These are phyloP conservation scores for Apiospora aurea DNA, from an alignment of 2,329 filamentous ascomycete species.

Conservation along the genomic window DNA sequence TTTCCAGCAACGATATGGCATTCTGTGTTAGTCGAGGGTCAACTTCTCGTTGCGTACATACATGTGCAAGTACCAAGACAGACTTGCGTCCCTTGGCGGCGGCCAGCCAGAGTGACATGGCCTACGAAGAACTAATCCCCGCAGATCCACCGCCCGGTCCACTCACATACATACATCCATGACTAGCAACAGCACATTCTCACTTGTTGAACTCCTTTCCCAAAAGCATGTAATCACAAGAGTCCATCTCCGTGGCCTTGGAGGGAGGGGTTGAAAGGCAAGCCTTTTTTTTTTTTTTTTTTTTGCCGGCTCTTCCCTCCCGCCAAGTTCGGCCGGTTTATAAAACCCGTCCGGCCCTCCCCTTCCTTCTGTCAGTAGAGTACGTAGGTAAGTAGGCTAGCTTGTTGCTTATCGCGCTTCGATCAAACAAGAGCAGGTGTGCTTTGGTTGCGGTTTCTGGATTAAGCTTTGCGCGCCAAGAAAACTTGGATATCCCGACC, in stretches of 20 bases:
- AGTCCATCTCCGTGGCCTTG: neutral
- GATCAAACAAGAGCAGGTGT: neutral
- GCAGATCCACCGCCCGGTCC: neutral
- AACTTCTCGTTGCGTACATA: neutral
- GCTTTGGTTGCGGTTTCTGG: neutral
- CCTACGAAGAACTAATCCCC: slow-evolving; percentile 2
- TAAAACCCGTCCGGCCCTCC: neutral
- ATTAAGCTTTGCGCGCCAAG: neutral
- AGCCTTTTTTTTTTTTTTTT: neutral
- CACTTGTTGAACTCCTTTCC: slow-evolving; percentile 5
- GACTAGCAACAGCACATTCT: neutral
- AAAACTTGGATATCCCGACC: neutral
- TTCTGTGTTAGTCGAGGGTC: neutral
- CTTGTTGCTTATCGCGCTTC: neutral
- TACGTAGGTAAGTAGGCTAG: neutral
- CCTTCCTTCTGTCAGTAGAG: neutral
- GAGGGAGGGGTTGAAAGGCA: neutral
- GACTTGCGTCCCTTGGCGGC: neutral
- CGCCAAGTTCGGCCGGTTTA: neutral
- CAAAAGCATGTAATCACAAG: neutral
- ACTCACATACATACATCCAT: neutral
- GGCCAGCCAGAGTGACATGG: slow-evolving; percentile 7
- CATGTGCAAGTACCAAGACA: neutral
- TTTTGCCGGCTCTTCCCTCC: slow-evolving; percentile 11
- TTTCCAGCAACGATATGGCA: neutral